Base-by-base conservation (phyloP, 495 filamentous ascomycete species). In the Mycothermus thermophilus region DNA sequence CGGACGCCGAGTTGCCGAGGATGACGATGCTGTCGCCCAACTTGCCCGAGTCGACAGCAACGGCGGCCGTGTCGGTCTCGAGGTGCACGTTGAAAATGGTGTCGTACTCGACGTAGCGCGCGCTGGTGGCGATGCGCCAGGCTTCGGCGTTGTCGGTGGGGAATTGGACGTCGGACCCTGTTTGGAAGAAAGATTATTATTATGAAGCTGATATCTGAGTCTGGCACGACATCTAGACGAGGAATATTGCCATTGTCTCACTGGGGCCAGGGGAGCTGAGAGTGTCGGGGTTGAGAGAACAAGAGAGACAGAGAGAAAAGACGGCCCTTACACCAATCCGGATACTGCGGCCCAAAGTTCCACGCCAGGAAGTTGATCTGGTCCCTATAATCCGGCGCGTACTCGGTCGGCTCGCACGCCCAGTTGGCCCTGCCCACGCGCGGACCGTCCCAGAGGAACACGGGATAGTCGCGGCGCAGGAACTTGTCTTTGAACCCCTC, bases 401-500 rank as follows among this genome's bases (percentile, higher is more conserved):
- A 67, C 19, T 1, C 42, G 11, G 49, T 55, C 3, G 43, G 29
- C 17, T 54, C 48, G 43, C 64, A 67, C n/a, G 41, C 50, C 58
- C 57, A 67, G 35, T 64, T 64, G 1, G 64, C 62, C 3, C 62
- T 52, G 8, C 64, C 62, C 6, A 68, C 52, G 1, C 59, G 54
- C 0, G 64, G 62, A 1, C 55, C 62, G 10, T 68, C 64, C 60
- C 59, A 68, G 8, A 66, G 55, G 38, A 59, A 64, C 20, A 68
- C 62, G 13, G 62, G 62, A 31, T 68, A 68, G 43, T 59, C 44
- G 10, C 54, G 54, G n/a, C 61, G 55, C 12, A 68, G 43, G 35
- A 64, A 66, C 54, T 54, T 60, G 48, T 68, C 64, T 44, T 66
- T 66, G 51, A 56, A 68, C 31, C 64, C 62, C 20, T 58, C 53